phyloP scores from a whole-genome alignment of 108 stramenopile genomes.

The Halocafeteria seosinensis region DNA sequence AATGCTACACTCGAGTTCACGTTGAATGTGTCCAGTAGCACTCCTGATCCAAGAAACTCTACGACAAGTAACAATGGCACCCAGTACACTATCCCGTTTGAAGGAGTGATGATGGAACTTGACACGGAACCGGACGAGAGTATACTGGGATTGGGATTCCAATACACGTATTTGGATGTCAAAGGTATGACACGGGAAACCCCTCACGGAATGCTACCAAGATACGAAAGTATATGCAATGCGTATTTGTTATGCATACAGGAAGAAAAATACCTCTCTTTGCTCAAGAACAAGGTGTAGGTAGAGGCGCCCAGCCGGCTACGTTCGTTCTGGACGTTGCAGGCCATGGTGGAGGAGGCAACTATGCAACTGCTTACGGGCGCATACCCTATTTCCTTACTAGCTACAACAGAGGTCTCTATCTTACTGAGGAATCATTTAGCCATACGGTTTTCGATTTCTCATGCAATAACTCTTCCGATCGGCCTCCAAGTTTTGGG shows the following conservation, averaged over 20 bases:
- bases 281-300: constrained; percentile 11
- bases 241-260: too few relatives aligned
- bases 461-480: not conserved
- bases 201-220: too few relatives aligned
- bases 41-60: too few relatives aligned
- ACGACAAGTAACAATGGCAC: too few relatives aligned
- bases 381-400: not conserved
- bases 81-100: too few relatives aligned
- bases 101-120: not conserved
- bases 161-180: constrained; percentile 1
- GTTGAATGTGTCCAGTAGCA: too few relatives aligned
- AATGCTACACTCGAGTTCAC: too few relatives aligned
- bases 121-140: not conserved
- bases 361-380: not conserved
- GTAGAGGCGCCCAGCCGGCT: constrained; percentile 6
- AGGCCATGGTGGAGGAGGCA: not conserved
- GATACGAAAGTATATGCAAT: too few relatives aligned
- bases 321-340: not conserved
- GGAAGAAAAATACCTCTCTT: not conserved
- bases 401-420: not conserved
- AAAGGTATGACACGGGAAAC: too few relatives aligned
- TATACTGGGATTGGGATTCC: constrained; percentile 3
- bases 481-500: not conserved
- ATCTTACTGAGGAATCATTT: not conserved
- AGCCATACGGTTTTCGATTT: not conserved